These are phyloP conservation scores for Rhododendron molle DNA, from an alignment of 148 eudicot genomes.

Conservation along the genomic window DNA sequence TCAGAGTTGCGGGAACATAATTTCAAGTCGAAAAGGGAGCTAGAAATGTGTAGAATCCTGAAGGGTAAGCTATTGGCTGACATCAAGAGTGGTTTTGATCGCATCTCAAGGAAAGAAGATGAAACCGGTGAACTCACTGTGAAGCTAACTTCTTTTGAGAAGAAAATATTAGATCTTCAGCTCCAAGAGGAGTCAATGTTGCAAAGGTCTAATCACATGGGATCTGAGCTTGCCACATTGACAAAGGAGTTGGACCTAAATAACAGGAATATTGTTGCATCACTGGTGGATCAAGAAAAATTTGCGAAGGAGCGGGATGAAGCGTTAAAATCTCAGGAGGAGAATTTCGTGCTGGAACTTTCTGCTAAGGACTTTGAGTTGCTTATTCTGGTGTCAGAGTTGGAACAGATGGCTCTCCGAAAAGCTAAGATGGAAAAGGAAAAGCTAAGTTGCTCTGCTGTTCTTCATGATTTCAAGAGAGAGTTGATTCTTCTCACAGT, in stretches of 20 bases:
- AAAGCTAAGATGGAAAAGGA: constrained; percentile 29
- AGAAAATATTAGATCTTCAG: constrained; percentile 58
- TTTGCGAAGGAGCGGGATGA: constrained; percentile 41
- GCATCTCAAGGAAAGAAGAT: constrained; percentile 52
- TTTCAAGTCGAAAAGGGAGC: constrained; percentile 49
- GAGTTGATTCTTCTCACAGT: constrained; percentile 40
- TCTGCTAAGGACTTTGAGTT: constrained; percentile 67
- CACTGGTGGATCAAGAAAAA: constrained; percentile 48
- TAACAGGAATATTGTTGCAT: constrained; percentile 34
- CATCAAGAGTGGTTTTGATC: constrained; percentile 52
- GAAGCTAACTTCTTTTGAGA: constrained; percentile 51
- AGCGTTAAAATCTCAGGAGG: constrained; percentile 36
- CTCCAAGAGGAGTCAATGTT: constrained; percentile 67
- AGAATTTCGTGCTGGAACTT: constrained; percentile 40
- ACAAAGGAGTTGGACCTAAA: constrained; percentile 51
- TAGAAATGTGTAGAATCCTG: constrained; percentile 47
- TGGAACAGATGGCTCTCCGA: constrained; percentile 40
- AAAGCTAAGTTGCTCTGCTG: constrained; percentile 14
- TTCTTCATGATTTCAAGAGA: constrained; percentile 38
- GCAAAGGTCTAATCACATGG: constrained; percentile 57
- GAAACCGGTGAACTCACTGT: constrained; percentile 44
- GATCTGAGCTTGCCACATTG: constrained; percentile 51
- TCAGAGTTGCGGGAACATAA: constrained; percentile 62
- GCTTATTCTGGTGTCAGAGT: constrained; percentile 46
- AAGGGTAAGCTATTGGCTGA: constrained; percentile 61